phyloP scores from a whole-genome alignment of 2,329 filamentous ascomycete species.

The Trichoderma aggressivum region DNA sequence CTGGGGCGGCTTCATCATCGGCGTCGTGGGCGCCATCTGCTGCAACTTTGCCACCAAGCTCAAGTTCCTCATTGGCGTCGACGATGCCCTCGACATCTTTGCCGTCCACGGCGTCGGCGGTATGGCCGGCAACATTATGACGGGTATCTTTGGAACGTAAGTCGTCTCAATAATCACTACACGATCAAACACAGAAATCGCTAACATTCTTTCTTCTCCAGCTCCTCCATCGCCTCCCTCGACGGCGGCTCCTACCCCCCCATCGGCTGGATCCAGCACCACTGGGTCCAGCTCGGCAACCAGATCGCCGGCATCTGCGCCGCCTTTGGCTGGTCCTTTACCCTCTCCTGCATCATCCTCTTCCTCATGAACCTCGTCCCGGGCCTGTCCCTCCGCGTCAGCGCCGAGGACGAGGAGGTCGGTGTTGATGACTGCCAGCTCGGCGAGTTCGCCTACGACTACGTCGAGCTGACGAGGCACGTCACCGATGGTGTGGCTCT shows the following conservation, averaged over 20 bases:
- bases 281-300: slow-evolving; percentile 68
- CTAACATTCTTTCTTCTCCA: slow-evolving; percentile 27
- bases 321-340: slow-evolving; percentile 63
- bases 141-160: slow-evolving; percentile 71
- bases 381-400: slow-evolving; percentile 65
- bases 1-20: slow-evolving; percentile 57
- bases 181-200: no score
- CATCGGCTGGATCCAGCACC: slow-evolving; percentile 68
- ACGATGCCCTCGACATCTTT: slow-evolving; percentile 88
- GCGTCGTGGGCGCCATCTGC: slow-evolving; percentile 58
- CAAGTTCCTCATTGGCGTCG: slow-evolving; percentile 69
- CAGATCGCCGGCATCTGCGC: slow-evolving; percentile 67
- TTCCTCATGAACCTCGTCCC: slow-evolving; percentile 69
- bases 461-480: slow-evolving; percentile 68
- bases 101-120: slow-evolving; percentile 85
- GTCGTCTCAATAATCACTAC: no score
- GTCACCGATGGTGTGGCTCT: slow-evolving; percentile 44
- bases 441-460: slow-evolving; percentile 81
- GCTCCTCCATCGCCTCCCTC: slow-evolving; percentile 68
- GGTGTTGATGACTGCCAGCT: slow-evolving; percentile 73
- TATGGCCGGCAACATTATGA: slow-evolving; percentile 75
- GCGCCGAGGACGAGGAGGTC: slow-evolving; percentile 64
- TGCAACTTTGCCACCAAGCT: slow-evolving; percentile 88
- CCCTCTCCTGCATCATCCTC: slow-evolving; percentile 64
- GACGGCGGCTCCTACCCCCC: slow-evolving; percentile 59